Percentiles rank a stretch among this genome's conserved stretches.
Conservation (phyloP, 2,329 filamentous ascomycete species). For the Ophiocordyceps camponoti-saundersi region DNA sequence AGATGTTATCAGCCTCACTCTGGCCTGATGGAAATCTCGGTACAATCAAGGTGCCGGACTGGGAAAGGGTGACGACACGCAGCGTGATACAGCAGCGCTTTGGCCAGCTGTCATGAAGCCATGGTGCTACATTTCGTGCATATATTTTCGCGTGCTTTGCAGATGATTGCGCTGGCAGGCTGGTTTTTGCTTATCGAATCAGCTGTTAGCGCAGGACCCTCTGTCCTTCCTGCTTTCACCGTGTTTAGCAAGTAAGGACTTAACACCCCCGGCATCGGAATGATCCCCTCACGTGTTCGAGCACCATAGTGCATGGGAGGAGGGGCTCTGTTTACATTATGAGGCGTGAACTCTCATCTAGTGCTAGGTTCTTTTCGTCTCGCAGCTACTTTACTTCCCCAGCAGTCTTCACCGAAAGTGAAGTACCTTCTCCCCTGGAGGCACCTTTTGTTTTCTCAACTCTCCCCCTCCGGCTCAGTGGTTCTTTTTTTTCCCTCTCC, state of each 20-base stretch:
- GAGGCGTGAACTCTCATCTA: neutral
- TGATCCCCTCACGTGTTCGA: neutral
- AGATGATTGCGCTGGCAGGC: no score
- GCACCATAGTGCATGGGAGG: neutral
- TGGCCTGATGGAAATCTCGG: neutral
- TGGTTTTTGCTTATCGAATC: no score
- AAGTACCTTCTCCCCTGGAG: neutral
- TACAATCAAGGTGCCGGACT: no score
- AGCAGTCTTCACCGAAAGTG: neutral
- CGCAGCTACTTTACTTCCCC: neutral
- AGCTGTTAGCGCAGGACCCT: neutral
- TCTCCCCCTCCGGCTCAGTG: neutral
- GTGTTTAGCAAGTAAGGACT: neutral
- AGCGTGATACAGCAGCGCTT: no score
- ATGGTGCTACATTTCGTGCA: no score
- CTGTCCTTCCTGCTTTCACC: neutral
- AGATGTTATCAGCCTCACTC: neutral
- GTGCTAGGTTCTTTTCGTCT: neutral
- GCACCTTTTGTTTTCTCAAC: neutral
- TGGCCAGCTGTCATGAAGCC: no score
- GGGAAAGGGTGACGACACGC: neutral
- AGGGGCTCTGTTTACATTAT: neutral
- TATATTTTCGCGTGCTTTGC: no score
- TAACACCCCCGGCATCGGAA: neutral
- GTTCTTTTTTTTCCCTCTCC: neutral